These are phyloP conservation scores for Juglanconis sp. DNA, from an alignment of 2,329 filamentous ascomycete species.

Conservation along the genomic window DNA sequence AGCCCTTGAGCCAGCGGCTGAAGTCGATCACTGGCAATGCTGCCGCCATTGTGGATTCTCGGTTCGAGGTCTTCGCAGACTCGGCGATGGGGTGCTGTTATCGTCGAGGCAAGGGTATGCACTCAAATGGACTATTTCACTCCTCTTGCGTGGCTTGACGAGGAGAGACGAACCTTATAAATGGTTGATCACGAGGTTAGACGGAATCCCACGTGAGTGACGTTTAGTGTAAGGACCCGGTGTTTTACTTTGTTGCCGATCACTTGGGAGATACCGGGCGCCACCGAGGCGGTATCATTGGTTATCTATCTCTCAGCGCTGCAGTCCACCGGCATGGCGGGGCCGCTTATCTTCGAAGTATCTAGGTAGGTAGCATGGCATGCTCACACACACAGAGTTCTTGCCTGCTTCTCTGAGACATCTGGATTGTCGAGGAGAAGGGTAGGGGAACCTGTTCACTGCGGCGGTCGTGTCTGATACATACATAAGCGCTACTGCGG, in stretches of 20 bases:
- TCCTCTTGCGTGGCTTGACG: too few species aligned
- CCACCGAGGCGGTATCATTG: neutral
- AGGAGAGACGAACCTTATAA: too few species aligned
- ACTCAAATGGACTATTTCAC: too few species aligned
- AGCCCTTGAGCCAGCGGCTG: slow-evolving; percentile 12
- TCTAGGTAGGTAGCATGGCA: too few species aligned
- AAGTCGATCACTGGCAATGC: slow-evolving; percentile 17
- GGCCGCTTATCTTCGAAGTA: neutral
- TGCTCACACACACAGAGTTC: too few species aligned
- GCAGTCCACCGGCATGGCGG: neutral
- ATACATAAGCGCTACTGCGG: neutral
- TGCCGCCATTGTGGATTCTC: neutral
- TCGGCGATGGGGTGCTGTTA: too few species aligned
- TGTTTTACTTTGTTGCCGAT: slow-evolving; percentile 1
- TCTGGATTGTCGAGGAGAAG: neutral
- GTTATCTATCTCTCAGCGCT: neutral
- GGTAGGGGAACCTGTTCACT: too few species aligned
- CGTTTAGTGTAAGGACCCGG: neutral
- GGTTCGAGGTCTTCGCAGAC: too few species aligned
- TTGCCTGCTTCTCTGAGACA: too few species aligned
- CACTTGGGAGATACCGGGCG: slow-evolving; percentile 9
- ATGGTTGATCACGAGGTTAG: neutral
- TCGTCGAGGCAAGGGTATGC: too few species aligned
- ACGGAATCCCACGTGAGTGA: neutral
- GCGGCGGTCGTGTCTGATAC: too few species aligned